phyloP scores from a whole-genome alignment of 352 stramenopile species.

The Phytophthora colocasiae region DNA sequence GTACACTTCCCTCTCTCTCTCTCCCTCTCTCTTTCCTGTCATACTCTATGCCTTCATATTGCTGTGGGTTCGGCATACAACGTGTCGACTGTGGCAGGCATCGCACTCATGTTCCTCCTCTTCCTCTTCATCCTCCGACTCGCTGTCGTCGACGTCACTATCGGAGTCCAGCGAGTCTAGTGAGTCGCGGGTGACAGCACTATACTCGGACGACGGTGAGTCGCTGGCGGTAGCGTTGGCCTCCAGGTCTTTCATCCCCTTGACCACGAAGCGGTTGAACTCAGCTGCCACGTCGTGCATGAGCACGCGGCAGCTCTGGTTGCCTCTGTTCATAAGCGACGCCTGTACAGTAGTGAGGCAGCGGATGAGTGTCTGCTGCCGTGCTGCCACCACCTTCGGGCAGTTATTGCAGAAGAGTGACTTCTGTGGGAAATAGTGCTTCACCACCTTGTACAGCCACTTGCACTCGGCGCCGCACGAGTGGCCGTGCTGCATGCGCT shows the following conservation, averaged over 20 bases:
- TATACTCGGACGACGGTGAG: conserved; percentile 41
- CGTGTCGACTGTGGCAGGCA: conserved; percentile 42
- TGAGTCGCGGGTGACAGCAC: conserved; percentile 33
- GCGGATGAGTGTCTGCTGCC: conserved; percentile 46
- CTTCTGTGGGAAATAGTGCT: conserved; percentile 66
- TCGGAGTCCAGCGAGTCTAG: conserved; percentile 35
- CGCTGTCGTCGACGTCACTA: conserved; percentile 15
- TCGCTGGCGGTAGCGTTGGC: conserved; percentile 21
- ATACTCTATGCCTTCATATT: conserved; percentile 24
- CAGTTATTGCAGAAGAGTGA: conserved; percentile 48
- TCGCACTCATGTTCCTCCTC: conserved; percentile 36
- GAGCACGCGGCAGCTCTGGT: conserved; percentile 44
- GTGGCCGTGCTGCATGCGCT: conserved; percentile 59
- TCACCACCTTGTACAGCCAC: conserved; percentile 71
- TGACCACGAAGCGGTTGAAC: conserved; percentile 49
- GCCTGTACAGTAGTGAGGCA: conserved; percentile 46
- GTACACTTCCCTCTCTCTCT: conserved; percentile 4
- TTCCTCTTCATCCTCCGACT: conserved; percentile 32
- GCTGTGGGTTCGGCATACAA: conserved; percentile 36
- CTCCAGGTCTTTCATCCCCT: conserved; percentile 43
- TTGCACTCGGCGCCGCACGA: conserved; percentile 66
- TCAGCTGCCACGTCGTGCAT: conserved; percentile 39
- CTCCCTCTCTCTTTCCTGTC: too few species aligned
- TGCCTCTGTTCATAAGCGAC: conserved; percentile 47
- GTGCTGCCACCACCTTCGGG: conserved; percentile 39